phyloP scores from a whole-genome alignment of 768 basidiomycete species.

The Tremella fuciformis region DNA sequence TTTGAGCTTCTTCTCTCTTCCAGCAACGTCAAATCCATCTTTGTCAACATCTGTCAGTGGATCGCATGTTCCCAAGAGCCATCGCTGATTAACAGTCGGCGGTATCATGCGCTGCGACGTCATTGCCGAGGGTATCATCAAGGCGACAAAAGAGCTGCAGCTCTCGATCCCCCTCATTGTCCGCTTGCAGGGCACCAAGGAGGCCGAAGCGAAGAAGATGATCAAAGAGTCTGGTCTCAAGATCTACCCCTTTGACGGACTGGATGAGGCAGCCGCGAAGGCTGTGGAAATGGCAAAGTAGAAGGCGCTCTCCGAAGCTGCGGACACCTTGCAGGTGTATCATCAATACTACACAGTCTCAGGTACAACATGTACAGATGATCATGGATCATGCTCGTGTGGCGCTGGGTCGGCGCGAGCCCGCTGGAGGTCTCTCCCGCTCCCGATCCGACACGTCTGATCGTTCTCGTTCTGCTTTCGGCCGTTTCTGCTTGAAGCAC shows the following conservation, averaged over 20 bases:
- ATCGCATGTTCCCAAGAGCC: not conserved
- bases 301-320: not conserved
- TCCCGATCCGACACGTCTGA: not conserved
- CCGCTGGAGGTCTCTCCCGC: not conserved
- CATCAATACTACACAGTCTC: not conserved
- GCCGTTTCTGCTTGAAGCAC: slow-evolving; percentile 62
- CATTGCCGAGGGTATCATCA: slow-evolving; percentile 77
- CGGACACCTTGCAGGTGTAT: not conserved
- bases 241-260: slow-evolving; percentile 86
- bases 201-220: slow-evolving; percentile 94
- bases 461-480: not conserved
- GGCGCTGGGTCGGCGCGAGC: no score
- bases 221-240: slow-evolving; percentile 87
- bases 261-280: slow-evolving; percentile 78
- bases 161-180: slow-evolving; percentile 86
- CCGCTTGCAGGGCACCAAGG: slow-evolving; percentile 94
- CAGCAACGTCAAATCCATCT: slow-evolving; percentile 93
- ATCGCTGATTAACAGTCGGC: slow-evolving; percentile 52
- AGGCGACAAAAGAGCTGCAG: slow-evolving; percentile 86
- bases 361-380: not conserved
- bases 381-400: not conserved
- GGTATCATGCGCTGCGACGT: slow-evolving; percentile 95
- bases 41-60: slow-evolving; percentile 69
- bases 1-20: slow-evolving; percentile 91
- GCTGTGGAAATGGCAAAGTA: slow-evolving; percentile 51